These are phyloP conservation scores for Euphorbia tirucalli DNA, from an alignment of 345 rosid species.

Conservation along the genomic window DNA sequence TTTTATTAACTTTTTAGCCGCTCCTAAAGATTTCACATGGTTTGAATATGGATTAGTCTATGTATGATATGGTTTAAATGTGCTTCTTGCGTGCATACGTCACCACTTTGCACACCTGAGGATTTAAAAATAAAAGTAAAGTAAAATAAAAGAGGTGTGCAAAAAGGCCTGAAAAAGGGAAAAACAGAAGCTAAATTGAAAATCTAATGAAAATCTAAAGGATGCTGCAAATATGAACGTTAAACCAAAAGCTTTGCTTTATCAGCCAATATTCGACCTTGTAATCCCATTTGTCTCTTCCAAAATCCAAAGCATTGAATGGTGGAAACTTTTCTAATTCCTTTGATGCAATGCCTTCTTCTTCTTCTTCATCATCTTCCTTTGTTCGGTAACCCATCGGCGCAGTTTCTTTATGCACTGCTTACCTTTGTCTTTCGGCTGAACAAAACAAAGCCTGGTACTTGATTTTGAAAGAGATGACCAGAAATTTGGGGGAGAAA, in stretches of 20 bases:
- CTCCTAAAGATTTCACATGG: too few species aligned
- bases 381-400: not conserved
- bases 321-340: constrained; percentile 7
- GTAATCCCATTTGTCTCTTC: not conserved
- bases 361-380: not conserved
- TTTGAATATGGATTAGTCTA: too few species aligned
- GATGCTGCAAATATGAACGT: not conserved
- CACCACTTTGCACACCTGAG: too few species aligned
- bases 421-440: too few species aligned
- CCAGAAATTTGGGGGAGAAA: too few species aligned
- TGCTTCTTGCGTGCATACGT: too few species aligned
- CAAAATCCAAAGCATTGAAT: constrained; percentile 14
- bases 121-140: too few species aligned
- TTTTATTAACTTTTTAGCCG: too few species aligned
- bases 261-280: not conserved
- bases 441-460: constrained; percentile 5
- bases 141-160: not conserved
- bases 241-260: not conserved
- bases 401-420: not conserved
- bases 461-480: too few species aligned
- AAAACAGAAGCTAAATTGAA: not conserved
- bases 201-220: not conserved
- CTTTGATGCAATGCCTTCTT: constrained; percentile 4
- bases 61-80: too few species aligned
- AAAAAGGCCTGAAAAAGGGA: not conserved